A percentile compares a stretch with the other conserved stretches of the same genome.
Conservation (phyloP, 2,329 filamentous ascomycete genomes). For the Microdochium nivale region DNA sequence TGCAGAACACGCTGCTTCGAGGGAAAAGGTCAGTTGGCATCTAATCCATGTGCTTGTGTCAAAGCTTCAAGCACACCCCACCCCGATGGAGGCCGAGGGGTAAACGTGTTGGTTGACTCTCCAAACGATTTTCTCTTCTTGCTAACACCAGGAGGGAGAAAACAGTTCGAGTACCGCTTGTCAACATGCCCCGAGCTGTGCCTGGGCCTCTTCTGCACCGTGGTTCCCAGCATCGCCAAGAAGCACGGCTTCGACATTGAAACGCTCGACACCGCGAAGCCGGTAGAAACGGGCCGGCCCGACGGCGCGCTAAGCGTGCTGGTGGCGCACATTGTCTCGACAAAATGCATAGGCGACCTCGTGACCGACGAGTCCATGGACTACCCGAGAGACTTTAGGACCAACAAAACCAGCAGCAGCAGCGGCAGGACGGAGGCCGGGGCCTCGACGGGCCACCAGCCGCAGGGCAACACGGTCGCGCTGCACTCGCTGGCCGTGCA, state of each 20-base stretch:
- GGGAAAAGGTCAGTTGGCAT: conserved; percentile 47
- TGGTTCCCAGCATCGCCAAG: conserved; percentile 34
- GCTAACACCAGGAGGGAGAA: conserved; percentile 1
- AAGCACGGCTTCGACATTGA: conserved; percentile 34
- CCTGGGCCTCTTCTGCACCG: conserved; percentile 70
- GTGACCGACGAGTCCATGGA: conserved; percentile 74
- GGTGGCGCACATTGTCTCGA: conserved; percentile 70
- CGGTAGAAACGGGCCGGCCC: conserved; percentile 50
- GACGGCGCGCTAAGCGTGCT: conserved; percentile 52
- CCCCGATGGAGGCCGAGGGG: no score
- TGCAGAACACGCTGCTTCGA: conserved; percentile 37
- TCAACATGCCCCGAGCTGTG: conserved; percentile 66
- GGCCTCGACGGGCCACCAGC: conserved; percentile 54
- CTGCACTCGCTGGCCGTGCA: conserved; percentile 77
- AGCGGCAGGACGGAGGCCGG: conserved; percentile 5
- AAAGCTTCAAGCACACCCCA: no score
- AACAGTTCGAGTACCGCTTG: conserved; percentile 73
- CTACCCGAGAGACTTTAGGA: conserved; percentile 59
- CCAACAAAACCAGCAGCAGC: conserved; percentile 32
- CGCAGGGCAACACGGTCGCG: conserved; percentile 65
- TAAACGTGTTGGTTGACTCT: no score
- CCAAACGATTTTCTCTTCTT: no score
- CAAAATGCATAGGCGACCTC: conserved; percentile 52
- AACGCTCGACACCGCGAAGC: conserved; percentile 44
- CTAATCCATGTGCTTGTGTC: not conserved